Evolutionary conservation across 1,284 basidiomycete genomes (phyloP).

Genomic region (Grifola frondosa): DNA sequence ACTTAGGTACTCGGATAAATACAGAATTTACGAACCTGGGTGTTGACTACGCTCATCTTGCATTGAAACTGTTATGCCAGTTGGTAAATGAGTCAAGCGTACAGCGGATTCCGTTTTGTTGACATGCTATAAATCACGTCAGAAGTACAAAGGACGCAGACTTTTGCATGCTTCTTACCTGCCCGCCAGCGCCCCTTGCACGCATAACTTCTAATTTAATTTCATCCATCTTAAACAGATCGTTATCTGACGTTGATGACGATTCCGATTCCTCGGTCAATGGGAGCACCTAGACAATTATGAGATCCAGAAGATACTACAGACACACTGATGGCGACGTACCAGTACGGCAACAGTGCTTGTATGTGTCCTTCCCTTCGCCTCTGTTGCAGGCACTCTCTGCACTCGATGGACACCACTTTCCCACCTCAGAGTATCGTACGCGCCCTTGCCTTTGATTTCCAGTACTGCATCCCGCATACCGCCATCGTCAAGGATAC

Average conservation of each 20-base stretch:
- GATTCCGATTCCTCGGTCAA: slow-evolving; percentile 61
- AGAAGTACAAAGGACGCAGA: neutral
- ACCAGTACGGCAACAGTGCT: slow-evolving; percentile 90
- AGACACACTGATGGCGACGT: slow-evolving; percentile 28
- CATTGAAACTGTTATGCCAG: slow-evolving; percentile 96
- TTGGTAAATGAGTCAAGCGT: slow-evolving; percentile 91
- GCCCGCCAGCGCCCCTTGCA: slow-evolving; percentile 93
- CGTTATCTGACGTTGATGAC: slow-evolving; percentile 43
- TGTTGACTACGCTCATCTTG: slow-evolving; percentile 98
- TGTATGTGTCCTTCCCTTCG: slow-evolving; percentile 86
- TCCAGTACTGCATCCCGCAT: slow-evolving; percentile 85
- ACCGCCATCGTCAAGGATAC: slow-evolving; percentile 60
- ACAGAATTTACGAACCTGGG: slow-evolving; percentile 52
- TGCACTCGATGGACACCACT: slow-evolving; percentile 97
- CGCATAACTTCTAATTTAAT: slow-evolving; percentile 94
- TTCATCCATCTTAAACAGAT: slow-evolving; percentile 80
- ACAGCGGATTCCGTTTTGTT: slow-evolving; percentile 99
- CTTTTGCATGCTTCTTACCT: slow-evolving; percentile 45
- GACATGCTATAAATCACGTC: slow-evolving; percentile 68
- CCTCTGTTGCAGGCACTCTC: slow-evolving; percentile 88
- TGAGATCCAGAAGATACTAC: neutral
- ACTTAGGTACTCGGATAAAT: neutral
- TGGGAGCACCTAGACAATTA: slow-evolving; percentile 70
- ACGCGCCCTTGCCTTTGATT: slow-evolving; percentile 76
- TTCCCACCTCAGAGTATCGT: slow-evolving; percentile 83